A percentile compares a stretch with the other conserved stretches of the same genome.
Conservation (phyloP, 345 rosid species). For the Ceriops zippeliana region DNA sequence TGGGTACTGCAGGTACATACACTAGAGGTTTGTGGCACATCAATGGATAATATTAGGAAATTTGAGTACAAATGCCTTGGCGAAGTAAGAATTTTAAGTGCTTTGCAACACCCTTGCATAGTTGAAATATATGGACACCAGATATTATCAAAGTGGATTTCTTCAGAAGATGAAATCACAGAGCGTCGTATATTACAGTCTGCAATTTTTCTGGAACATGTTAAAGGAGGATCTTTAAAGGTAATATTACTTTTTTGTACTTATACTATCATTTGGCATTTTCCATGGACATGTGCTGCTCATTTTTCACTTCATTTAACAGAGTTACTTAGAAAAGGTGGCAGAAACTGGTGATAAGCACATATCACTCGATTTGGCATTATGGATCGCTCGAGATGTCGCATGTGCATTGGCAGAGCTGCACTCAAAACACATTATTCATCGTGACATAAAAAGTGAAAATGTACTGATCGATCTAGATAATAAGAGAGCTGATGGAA, state of each 20-base stretch:
- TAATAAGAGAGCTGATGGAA: conserved; percentile 45
- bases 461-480: conserved; percentile 82
- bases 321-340: conserved; percentile 70
- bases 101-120: conserved; percentile 73
- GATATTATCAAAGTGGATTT: conserved; percentile 67
- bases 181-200: conserved; percentile 54
- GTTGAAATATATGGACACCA: conserved; percentile 87
- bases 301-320: conserved; percentile 18
- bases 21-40: conserved; percentile 50
- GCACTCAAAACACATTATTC: conserved; percentile 83
- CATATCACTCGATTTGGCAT: conserved; percentile 56
- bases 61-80: conserved; percentile 84
- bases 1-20: conserved; percentile 58
- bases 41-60: conserved; percentile 55
- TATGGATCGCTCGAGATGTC: conserved; percentile 69
- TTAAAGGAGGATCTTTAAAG: conserved; percentile 84
- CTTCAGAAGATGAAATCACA: conserved; percentile 52
- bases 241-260: conserved; percentile 27
- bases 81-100: conserved; percentile 80
- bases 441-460: conserved; percentile 95
- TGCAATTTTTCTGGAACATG: conserved; percentile 76
- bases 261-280: not conserved
- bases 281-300: conserved; percentile 1
- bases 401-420: conserved; percentile 75
- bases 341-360: conserved; percentile 60